These are phyloP conservation scores for Schwanniomyces sp. DNA, from an alignment of 805 yeast genomes.

Conservation along the genomic window DNA sequence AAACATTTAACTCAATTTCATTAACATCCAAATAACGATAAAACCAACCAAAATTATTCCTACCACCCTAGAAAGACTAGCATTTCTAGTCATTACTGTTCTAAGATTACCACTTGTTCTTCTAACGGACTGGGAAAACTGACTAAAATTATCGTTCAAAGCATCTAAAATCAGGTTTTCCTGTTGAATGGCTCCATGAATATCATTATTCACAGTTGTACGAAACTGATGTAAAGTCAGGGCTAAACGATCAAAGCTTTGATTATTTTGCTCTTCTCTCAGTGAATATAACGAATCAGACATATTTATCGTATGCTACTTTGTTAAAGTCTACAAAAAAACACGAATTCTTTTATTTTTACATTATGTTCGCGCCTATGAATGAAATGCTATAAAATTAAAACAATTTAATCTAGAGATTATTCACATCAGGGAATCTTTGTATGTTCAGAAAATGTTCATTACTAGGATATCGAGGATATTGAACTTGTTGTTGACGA, in stretches of 20 bases:
- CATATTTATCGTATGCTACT: slow-evolving; percentile 9
- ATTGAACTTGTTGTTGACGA: background rate
- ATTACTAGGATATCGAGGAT: background rate
- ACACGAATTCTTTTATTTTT: background rate
- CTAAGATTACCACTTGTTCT: slow-evolving; percentile 41
- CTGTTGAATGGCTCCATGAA: slow-evolving; percentile 40
- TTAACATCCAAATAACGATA: slow-evolving; percentile 38
- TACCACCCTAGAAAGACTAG: slow-evolving; percentile 39
- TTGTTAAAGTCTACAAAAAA: background rate
- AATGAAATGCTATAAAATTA: background rate
- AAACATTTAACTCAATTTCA: slow-evolving; percentile 24
- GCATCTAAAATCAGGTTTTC: slow-evolving; percentile 39
- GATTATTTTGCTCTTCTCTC: slow-evolving; percentile 43
- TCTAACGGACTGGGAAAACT: slow-evolving; percentile 36
- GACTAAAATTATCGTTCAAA: slow-evolving; percentile 39
- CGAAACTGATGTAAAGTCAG: slow-evolving; percentile 43
- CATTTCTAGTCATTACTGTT: slow-evolving; percentile 40
- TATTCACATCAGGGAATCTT: slow-evolving; percentile 26
- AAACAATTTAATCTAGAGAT: slow-evolving; percentile 10
- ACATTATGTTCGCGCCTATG: background rate
- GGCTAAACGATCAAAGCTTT: slow-evolving; percentile 42
- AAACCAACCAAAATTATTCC: slow-evolving; percentile 32
- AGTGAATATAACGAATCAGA: slow-evolving; percentile 34
- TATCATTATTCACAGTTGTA: slow-evolving; percentile 41
- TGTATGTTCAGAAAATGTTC: slow-evolving; percentile 27